Conservation (phyloP, 345 rosid genomes). For the Eucalyptus guilfoylei region DNA sequence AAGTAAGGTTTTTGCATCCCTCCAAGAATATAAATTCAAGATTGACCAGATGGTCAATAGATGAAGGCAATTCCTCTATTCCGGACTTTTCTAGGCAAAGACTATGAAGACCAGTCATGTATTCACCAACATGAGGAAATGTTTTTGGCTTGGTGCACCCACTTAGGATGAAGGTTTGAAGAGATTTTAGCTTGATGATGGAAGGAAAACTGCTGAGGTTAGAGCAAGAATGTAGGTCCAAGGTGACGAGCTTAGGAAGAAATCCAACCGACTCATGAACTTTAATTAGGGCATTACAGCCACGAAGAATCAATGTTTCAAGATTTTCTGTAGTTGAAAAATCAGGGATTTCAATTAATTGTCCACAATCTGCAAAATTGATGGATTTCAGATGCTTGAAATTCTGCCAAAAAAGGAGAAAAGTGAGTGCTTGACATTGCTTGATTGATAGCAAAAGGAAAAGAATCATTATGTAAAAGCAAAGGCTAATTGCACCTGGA, state of each 20-base stretch:
- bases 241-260: background rate
- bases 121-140: background rate
- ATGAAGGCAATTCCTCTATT: rapidly evolving
- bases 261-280: background rate
- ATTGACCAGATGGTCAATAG: background rate
- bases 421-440: background rate
- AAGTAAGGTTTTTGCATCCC: background rate
- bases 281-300: background rate
- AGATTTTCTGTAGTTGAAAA: background rate
- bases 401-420: background rate
- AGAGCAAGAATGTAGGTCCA: background rate
- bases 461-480: background rate
- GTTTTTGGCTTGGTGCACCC: background rate
- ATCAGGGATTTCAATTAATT: background rate
- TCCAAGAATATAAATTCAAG: rapidly evolving
- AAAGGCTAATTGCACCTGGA: background rate
- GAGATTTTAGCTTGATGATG: background rate
- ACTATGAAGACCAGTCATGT: rapidly evolving
- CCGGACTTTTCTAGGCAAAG: background rate
- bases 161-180: background rate
- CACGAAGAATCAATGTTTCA: background rate
- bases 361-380: background rate
- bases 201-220: background rate
- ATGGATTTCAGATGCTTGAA: background rate
- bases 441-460: background rate